Evolutionary conservation across 2,329 filamentous ascomycete species (phyloP), one percentile per base, ranked within the genome.

Genomic region (Ophiostoma perfectum): DNA sequence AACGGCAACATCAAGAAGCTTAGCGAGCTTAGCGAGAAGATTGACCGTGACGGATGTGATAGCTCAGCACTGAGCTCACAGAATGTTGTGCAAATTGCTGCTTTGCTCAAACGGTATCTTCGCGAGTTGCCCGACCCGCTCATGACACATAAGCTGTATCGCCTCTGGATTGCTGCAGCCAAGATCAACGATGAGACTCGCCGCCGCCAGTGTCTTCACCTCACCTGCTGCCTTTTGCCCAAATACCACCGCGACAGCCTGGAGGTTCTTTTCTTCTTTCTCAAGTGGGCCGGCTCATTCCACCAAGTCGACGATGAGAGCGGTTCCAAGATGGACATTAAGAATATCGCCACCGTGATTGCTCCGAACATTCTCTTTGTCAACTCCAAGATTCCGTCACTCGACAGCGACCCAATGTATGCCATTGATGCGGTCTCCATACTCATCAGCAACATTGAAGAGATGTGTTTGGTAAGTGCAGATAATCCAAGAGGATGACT

Each of bases 241-340:
- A 97, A 98, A 77, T 86, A 89, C 65, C 93, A 99, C 76, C 88
- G 95, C 70, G 95, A 99, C 78, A 93, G 91, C 18, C 88, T 99
- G 78, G 95, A 99, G 79, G 93, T 99, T 58, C 80, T 99, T 1
- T 98, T 97, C 80, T 91, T 89, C 66, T 99, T 99, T 83, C 84
- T 99, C 64, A 97, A 97, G 75, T 99, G 95, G 94, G 92, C 93
- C 5, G 93, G 93, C 4, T 97, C 93, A 1, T 99, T 99, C 81
- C 94, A 96, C 71, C 93, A 97, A 75, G 89, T 99, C 14, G 95
- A 99, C 74, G 95, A 99, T 75, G 95, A 99, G 77, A 91, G 90
- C 36, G 95, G 95, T 39, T 97, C 94, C 74, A 97, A 98, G 83
- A 99, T 99, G 95, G 95, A 99, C 77, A 91, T 96, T 67, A 93